These are phyloP conservation scores for Nicotiana tomentosiformis DNA, from an alignment of 257 asterid species.

Conservation along the genomic window DNA sequence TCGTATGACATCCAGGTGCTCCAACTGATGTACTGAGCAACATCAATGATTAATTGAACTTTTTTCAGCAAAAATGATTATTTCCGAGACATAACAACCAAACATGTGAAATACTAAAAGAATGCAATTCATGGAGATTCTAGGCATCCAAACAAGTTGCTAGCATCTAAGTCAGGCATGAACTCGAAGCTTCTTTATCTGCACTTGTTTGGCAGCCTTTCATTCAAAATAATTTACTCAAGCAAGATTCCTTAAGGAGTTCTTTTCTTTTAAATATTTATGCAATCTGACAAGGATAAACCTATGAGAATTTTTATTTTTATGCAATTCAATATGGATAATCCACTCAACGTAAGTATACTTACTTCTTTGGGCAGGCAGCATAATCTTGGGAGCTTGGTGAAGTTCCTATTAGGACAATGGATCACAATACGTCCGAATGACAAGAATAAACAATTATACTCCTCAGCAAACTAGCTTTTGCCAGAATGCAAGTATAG, in stretches of 20 bases:
- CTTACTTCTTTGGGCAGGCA: constrained; percentile 50
- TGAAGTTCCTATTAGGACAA: constrained; percentile 41
- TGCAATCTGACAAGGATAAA: constrained; percentile 10
- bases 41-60: neutral
- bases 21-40: constrained; percentile 25
- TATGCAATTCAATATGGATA: constrained; percentile 1
- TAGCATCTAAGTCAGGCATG: neutral
- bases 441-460: constrained; percentile 12
- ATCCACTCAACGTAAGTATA: neutral
- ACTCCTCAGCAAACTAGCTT: constrained; percentile 13
- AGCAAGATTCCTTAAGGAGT: neutral
- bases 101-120: neutral
- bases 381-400: constrained; percentile 34
- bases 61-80: neutral
- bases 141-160: neutral
- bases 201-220: neutral
- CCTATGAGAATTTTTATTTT: neutral
- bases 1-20: constrained; percentile 31
- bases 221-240: neutral
- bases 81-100: neutral
- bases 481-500: constrained; percentile 7
- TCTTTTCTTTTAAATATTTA: neutral
- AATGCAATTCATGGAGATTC: neutral
- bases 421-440: constrained; percentile 16
- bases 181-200: neutral